Evolutionary conservation across 2,329 filamentous ascomycete genomes (phyloP).

Genomic region (Aspergillus cejpii): DNA sequence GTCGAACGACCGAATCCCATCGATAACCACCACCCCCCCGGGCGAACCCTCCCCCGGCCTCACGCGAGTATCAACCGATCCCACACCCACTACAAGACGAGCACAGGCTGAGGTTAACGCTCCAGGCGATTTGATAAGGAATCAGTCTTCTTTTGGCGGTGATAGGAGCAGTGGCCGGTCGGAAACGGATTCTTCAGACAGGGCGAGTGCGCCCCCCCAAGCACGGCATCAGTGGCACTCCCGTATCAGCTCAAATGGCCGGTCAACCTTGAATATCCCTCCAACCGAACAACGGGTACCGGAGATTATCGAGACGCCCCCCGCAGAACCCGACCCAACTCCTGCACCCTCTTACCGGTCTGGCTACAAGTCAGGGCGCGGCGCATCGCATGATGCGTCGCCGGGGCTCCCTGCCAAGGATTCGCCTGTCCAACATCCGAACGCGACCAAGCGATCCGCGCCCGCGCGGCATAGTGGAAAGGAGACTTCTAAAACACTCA

Average conservation of each 20-base stretch:
- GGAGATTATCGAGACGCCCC: constrained; percentile 58
- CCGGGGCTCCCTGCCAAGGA: constrained; percentile 45
- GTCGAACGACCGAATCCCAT: constrained; percentile 48
- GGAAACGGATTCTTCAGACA: constrained; percentile 26
- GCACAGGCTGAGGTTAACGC: constrained; percentile 45
- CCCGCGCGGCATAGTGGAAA: constrained; percentile 26
- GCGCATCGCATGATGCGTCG: constrained; percentile 44
- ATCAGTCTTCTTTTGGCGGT: constrained; percentile 22
- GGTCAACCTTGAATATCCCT: constrained; percentile 49
- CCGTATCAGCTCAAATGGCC: constrained; percentile 50
- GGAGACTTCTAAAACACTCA: constrained; percentile 48
- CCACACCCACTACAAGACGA: constrained; percentile 24
- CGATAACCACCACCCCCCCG: constrained; percentile 31
- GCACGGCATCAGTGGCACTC: constrained; percentile 48
- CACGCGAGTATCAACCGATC: constrained; percentile 34
- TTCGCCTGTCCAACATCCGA: constrained; percentile 20
- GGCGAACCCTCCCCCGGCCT: constrained; percentile 30
- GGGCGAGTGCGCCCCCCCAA: constrained; percentile 33
- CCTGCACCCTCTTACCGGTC: constrained; percentile 27
- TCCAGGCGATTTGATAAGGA: constrained; percentile 24
- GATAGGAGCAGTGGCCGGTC: constrained; percentile 16
- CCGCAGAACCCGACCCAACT: constrained; percentile 38
- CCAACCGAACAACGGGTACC: constrained; percentile 46
- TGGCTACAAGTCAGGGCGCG: constrained; percentile 46
- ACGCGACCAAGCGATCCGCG: constrained; percentile 31